Conservation (phyloP, 352 stramenopile species). For the Discostella stelligera region DNA sequence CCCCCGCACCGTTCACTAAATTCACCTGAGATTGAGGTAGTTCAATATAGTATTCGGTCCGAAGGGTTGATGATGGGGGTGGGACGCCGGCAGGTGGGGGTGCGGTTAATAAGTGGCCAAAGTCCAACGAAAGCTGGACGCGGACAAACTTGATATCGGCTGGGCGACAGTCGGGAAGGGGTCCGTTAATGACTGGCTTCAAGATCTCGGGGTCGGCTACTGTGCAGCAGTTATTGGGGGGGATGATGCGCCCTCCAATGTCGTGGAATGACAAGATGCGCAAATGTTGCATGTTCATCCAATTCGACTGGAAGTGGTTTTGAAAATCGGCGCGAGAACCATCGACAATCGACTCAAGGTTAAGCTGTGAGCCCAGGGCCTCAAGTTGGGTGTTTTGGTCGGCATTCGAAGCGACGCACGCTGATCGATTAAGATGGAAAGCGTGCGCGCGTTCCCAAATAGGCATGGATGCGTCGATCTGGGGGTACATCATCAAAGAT, state of each 20-base stretch:
- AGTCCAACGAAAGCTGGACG: conserved; percentile 10
- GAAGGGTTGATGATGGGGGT: not conserved
- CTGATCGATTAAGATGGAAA: not conserved
- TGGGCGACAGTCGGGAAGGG: not conserved
- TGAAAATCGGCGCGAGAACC: conserved; percentile 4
- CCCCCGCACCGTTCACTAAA: not conserved
- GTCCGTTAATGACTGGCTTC: not conserved
- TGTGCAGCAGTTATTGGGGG: too few species aligned
- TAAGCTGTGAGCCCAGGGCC: not conserved
- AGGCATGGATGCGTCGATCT: conserved; percentile 4
- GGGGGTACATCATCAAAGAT: not conserved
- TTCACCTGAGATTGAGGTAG: not conserved
- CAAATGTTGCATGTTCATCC: conserved; percentile 4
- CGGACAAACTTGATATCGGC: conserved; percentile 13
- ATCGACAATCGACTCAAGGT: not conserved
- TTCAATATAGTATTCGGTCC: conserved; percentile 9
- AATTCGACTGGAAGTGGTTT: not conserved
- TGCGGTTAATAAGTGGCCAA: not conserved
- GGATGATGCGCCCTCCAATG: not conserved
- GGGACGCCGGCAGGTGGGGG: too few species aligned
- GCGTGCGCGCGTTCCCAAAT: not conserved
- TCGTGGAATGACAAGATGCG: conserved; percentile 10
- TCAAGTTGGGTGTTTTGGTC: not conserved
- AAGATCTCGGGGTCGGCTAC: not conserved
- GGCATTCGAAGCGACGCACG: not conserved